Base-by-base conservation (phyloP, 768 basidiomycete species). In the Agaricus blazei region DNA sequence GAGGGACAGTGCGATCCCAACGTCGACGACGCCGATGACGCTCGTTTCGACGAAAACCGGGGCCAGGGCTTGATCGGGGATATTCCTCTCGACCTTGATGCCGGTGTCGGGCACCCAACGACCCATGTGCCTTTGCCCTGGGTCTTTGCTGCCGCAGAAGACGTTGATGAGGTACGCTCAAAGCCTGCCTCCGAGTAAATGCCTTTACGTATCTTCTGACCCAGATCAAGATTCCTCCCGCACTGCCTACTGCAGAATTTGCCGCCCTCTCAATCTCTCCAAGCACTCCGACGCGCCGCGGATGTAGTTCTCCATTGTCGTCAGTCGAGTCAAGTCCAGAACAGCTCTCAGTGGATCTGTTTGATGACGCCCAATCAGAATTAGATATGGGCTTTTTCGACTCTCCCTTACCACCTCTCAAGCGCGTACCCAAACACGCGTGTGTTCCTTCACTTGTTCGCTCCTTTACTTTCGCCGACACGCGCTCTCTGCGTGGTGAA, bases 271-370 rank as follows among this genome's bases (percentile, higher is more conserved):
- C 83, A 26, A 73, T 86, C 53, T 70, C 77, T 9, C 81, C 84
- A 28, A 69, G 73, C 59, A 80, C 80, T 34, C 83, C 82, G 23
- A 68, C 68, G 43, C 71, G 73, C 42, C 72, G 73, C 59, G 63
- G 67, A 43, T 73, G 71, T 24, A 72, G 78, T 59, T 77, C 79
- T 5, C 75, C 82, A 9, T 66, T 72, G n/a, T 81, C 79, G 7
- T 84, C 82, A 8, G 59, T 78, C 44, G 79, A 83, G 60, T 84
- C 84, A n/a, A 79, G 81, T 2, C 81, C 82, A 19, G 81, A 82
- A 34, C 34, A 34, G 62, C 54, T 74, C 4, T 44, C 66, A 9
- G 67, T 70, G 50, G 63, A 68, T 14, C 66, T 70, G 14, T 67
- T 79, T 46, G 76, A 77, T 31, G 68, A 67, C 48, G 52, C 75